Evolutionary conservation across 805 yeast species (phyloP).

Genomic region (Candida insectorum): DNA sequence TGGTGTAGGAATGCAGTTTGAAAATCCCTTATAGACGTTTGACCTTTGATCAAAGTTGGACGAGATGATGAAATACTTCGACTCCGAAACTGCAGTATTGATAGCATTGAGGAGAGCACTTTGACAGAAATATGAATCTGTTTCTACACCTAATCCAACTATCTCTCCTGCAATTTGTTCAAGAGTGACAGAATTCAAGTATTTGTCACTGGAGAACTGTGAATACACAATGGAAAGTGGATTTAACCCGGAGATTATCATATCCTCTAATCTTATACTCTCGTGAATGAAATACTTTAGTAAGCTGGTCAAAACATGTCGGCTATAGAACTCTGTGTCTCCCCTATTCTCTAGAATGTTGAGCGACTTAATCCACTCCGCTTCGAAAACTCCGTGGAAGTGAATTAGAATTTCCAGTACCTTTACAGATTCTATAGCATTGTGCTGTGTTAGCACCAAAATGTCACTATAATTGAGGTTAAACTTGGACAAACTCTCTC

Average conservation of each 20-base stretch:
- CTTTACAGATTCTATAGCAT: slow-evolving; percentile 23
- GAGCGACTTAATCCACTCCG: slow-evolving; percentile 15
- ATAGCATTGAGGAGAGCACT: too few relatives aligned
- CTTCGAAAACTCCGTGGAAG: slow-evolving; percentile 21
- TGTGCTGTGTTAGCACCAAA: slow-evolving; percentile 29
- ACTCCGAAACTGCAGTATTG: too few relatives aligned
- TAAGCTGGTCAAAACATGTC: slow-evolving; percentile 18
- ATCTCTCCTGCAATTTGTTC: too few relatives aligned
- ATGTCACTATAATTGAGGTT: slow-evolving; percentile 29
- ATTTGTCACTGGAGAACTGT: slow-evolving; percentile 15
- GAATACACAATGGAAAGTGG: slow-evolving; percentile 16
- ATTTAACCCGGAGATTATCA: neutral
- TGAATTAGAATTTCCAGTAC: slow-evolving; percentile 30
- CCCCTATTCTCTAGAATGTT: slow-evolving; percentile 19
- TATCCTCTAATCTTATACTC: slow-evolving; percentile 11
- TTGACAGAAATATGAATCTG: too few relatives aligned
- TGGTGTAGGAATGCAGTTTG: slow-evolving; percentile 23
- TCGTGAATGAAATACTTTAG: slow-evolving; percentile 22
- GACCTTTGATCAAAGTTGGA: too few relatives aligned
- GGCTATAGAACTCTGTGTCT: slow-evolving; percentile 14
- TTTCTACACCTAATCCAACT: too few relatives aligned
- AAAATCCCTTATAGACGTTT: slow-evolving; percentile 20
- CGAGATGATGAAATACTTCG: too few relatives aligned
- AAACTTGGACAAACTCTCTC: slow-evolving; percentile 28
- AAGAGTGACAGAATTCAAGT: too few relatives aligned